phyloP scores from a whole-genome alignment of 768 basidiomycete species.

The Lentinula lateritia region DNA sequence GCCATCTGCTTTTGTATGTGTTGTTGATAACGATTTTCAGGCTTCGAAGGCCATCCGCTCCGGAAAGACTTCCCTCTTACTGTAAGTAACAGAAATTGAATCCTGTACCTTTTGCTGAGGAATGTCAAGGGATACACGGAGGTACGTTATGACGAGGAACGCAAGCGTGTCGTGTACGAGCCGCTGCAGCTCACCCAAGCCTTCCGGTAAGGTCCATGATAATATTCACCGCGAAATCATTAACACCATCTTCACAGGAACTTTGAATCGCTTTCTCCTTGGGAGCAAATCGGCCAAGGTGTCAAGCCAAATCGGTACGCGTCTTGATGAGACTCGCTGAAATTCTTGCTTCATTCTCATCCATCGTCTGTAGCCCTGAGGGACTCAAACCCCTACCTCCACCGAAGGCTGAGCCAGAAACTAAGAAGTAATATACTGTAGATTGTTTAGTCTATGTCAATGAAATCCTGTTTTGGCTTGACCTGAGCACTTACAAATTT shows the following conservation, averaged over 20 bases:
- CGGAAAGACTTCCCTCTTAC: conserved; percentile 98
- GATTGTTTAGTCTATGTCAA: neutral
- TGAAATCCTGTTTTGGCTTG: neutral
- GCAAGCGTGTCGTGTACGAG: conserved; percentile 96
- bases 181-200: conserved; percentile 97
- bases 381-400: conserved; percentile 70
- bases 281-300: conserved; percentile 87
- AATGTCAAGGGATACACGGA: conserved; percentile 88
- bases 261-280: conserved; percentile 89
- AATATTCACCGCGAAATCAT: neutral
- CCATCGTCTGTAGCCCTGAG: conserved; percentile 38
- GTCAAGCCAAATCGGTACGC: conserved; percentile 25
- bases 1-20: neutral
- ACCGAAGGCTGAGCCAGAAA: conserved; percentile 62
- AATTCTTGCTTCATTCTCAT: neutral
- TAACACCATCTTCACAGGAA: conserved; percentile 47
- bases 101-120: neutral
- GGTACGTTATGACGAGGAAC: conserved; percentile 95
- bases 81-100: conserved; percentile 36
- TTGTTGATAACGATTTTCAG: conserved; percentile 27
- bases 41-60: conserved; percentile 95
- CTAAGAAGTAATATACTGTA: conserved; percentile 56
- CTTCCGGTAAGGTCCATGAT: conserved; percentile 62
- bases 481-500: neutral
- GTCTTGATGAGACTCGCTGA: neutral